Evolutionary conservation across 2,329 filamentous ascomycete genomes (phyloP).

Genomic region (Fusarium sp.): DNA sequence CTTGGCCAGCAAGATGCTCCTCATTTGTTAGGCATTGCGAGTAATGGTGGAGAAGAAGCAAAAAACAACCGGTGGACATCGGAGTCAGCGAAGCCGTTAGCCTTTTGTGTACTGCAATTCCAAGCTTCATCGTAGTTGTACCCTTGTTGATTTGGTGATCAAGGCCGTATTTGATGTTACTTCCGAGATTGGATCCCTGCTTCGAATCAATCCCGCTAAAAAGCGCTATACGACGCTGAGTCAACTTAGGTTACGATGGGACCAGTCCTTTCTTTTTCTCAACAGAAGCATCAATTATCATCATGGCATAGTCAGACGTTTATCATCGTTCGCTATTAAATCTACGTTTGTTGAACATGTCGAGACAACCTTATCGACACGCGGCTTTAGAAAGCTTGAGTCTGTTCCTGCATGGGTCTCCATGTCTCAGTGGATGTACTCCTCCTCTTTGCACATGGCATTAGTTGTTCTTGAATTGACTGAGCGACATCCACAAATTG

Average conservation of each 20-base stretch:
- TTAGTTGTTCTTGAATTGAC: not conserved
- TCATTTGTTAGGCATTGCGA: not conserved
- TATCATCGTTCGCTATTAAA: not conserved
- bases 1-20: not conserved
- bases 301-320: not conserved
- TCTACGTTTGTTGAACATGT: not conserved
- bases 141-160: conserved; percentile 12
- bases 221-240: conserved; percentile 1
- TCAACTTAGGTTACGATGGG: not conserved
- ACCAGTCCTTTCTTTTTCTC: not conserved
- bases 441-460: not conserved
- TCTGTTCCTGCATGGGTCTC: conserved; percentile 24
- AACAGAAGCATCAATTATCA: not conserved
- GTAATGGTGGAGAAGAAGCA: conserved; percentile 1
- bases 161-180: conserved; percentile 11
- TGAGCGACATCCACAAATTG: not conserved
- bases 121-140: not conserved
- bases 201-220: not conserved
- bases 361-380: not conserved
- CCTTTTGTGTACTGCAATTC: not conserved
- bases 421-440: not conserved
- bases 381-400: not conserved
- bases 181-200: conserved; percentile 12
- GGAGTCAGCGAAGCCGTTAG: not conserved
- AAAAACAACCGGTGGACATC: not conserved